Percentiles rank a stretch among this genome's conserved stretches.
Conservation (phyloP, 208 protist genomes). For the Acanthamoeba castellanii region DNA sequence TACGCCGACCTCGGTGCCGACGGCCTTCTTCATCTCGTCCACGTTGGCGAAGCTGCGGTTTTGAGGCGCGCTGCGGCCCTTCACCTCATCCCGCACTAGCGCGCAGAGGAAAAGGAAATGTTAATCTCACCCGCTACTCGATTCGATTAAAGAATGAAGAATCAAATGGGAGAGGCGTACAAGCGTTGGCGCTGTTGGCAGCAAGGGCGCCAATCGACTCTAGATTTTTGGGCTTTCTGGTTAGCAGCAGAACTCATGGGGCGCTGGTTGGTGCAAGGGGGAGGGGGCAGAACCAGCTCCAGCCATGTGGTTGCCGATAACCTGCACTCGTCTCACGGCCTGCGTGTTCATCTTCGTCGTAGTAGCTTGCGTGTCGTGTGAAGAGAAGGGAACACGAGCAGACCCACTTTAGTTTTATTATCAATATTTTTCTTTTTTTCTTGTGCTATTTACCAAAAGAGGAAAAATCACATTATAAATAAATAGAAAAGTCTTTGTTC, state of each 20-base stretch:
- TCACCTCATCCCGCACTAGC: background rate
- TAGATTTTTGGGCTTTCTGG: background rate
- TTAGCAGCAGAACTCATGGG: background rate
- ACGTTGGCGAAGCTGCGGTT: slow-evolving; percentile 49
- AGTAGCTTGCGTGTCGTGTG: background rate
- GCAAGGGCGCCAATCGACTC: background rate
- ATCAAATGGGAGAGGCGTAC: background rate
- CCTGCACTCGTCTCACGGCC: background rate
- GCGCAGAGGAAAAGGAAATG: no score
- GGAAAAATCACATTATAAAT: no score
- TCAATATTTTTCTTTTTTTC: no score
- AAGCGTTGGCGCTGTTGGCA: background rate
- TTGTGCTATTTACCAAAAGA: no score
- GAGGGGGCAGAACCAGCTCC: background rate
- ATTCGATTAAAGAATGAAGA: background rate
- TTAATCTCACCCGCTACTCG: background rate
- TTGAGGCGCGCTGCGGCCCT: background rate
- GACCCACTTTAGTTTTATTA: background rate
- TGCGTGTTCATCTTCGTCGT: background rate
- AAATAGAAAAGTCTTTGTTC: no score
- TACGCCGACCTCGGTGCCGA: slow-evolving; percentile 79
- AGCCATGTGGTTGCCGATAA: background rate
- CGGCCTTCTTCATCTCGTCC: slow-evolving; percentile 75
- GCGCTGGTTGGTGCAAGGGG: background rate
- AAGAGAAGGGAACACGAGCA: no score